Base-by-base conservation (phyloP, 2,329 filamentous ascomycete genomes). In the Fusarium miscanthi region DNA sequence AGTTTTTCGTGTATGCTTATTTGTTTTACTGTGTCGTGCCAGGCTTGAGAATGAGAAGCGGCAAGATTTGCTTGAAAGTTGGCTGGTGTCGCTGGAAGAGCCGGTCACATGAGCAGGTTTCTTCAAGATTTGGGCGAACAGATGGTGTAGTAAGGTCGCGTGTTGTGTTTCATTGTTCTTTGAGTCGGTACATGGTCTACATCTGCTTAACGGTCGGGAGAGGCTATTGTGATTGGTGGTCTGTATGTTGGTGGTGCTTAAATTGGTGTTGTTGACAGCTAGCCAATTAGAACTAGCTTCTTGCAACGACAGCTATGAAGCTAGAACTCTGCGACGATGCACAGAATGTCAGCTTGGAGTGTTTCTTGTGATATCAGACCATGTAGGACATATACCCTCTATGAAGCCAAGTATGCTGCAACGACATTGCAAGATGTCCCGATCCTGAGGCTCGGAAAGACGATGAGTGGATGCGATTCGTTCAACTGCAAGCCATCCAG, bases 91-190 rank as follows among this genome's bases (percentile, higher is more conserved):
- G 12, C 25, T 38, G 8, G 7, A 13, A 17, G 27, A 21, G 6
- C 64, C 64, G 40, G 30, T 69, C 66, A 69, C 66, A 69, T 69
- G 64, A 68, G 66, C 66, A 43, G 57, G 25, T 27, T 43, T n/a
- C 4, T 33, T 5, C 8, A 25, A 30, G 8, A 12, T 11, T 5
- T 9, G 42, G 16, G 31, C 16, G 10, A 43, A 10, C 1, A 33
- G 27, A 12, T 16, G 12, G 10, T 41, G 21, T 42, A 8, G 21
- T 6, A 25, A 25, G 23, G 23, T 41, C 31, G 31, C 16, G 12
- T 33, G 17, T 5, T 52, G 4, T 17, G 8, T 38, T 49, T n/a
- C 16, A 19, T n/a, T 38, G n/a, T 16, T 30, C 19, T n/a, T 40
- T 38, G 8, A 2, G 14, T 17, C 11, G 4, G 11, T 27, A 2